These are phyloP conservation scores for Citrus reticulata DNA, from an alignment of 345 rosid genomes.

Conservation along the genomic window DNA sequence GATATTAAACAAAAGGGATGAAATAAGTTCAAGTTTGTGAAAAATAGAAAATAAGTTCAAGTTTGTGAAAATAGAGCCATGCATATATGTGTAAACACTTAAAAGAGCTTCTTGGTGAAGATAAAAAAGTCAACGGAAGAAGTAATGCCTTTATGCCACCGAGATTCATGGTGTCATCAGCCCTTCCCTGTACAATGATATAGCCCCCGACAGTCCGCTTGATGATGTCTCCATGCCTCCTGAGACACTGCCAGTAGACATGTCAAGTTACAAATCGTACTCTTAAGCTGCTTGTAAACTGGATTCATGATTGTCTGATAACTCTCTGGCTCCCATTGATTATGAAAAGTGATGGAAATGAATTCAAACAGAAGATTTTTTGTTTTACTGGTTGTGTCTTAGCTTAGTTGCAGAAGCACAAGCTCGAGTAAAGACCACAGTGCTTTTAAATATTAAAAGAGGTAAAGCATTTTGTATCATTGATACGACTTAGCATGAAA, in stretches of 20 bases:
- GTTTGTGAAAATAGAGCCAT: background rate
- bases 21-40: background rate
- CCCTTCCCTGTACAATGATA: slow-evolving; percentile 71
- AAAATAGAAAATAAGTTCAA: background rate
- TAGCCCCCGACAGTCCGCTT: slow-evolving; percentile 74
- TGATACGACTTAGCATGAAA: background rate
- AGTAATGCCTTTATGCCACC: slow-evolving; percentile 83
- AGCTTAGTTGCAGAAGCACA: background rate
- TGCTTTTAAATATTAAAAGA: background rate
- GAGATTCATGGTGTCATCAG: slow-evolving; percentile 98
- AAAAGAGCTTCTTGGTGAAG: background rate
- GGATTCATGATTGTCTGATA: background rate
- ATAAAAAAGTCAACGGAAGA: background rate
- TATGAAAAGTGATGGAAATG: background rate
- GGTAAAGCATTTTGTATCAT: background rate
- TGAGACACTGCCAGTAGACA: slow-evolving; percentile 48
- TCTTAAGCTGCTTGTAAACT: background rate
- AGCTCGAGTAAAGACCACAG: too few species aligned
- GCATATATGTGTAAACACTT: too few species aligned
- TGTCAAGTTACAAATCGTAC: background rate
- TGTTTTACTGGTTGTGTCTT: background rate
- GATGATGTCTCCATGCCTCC: slow-evolving; percentile 88
- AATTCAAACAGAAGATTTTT: background rate
- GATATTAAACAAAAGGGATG: background rate
- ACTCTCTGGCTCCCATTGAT: background rate